phyloP scores from a whole-genome alignment of 2,329 filamentous ascomycete genomes.

The Neonectria hederae region DNA sequence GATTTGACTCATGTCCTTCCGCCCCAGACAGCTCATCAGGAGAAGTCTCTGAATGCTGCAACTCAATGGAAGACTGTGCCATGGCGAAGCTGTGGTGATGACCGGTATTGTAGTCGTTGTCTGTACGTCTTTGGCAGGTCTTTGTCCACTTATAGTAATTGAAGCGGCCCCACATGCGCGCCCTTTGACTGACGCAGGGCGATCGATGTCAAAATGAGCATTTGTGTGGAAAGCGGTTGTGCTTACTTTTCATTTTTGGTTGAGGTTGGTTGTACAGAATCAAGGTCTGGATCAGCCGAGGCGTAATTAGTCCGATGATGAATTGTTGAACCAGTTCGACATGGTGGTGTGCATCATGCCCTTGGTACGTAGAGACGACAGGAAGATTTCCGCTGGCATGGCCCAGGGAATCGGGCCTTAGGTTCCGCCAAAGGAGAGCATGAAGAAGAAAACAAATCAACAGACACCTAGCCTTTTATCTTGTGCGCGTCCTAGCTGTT shows the following conservation, averaged over 20 bases:
- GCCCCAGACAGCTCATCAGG: neutral
- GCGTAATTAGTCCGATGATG: too few relatives aligned
- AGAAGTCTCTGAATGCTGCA: neutral
- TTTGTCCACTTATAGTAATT: neutral
- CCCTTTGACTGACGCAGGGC: slow-evolving; percentile 5
- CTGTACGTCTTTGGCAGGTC: neutral
- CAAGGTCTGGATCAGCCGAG: too few relatives aligned
- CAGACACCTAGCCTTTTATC: slow-evolving; percentile 39
- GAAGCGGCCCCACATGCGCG: neutral
- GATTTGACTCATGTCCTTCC: neutral
- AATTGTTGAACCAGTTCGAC: slow-evolving; percentile 69
- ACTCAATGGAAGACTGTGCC: slow-evolving; percentile 11
- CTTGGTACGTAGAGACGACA: slow-evolving; percentile 68
- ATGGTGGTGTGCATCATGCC: slow-evolving; percentile 69
- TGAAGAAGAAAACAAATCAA: slow-evolving; percentile 57
- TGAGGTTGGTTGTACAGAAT: too few relatives aligned
- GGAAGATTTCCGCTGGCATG: slow-evolving; percentile 67
- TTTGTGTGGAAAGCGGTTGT: neutral
- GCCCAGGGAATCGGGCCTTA: slow-evolving; percentile 64
- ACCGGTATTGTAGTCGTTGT: neutral
- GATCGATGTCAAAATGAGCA: neutral
- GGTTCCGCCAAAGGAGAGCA: slow-evolving; percentile 66
- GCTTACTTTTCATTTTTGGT: neutral
- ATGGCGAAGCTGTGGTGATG: neutral
- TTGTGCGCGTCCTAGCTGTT: slow-evolving; percentile 37